Percentiles rank a stretch among this genome's conserved stretches.
Evolutionary conservation across 805 yeast genomes (phyloP).

Genomic region (Suhomyces sp.): DNA sequence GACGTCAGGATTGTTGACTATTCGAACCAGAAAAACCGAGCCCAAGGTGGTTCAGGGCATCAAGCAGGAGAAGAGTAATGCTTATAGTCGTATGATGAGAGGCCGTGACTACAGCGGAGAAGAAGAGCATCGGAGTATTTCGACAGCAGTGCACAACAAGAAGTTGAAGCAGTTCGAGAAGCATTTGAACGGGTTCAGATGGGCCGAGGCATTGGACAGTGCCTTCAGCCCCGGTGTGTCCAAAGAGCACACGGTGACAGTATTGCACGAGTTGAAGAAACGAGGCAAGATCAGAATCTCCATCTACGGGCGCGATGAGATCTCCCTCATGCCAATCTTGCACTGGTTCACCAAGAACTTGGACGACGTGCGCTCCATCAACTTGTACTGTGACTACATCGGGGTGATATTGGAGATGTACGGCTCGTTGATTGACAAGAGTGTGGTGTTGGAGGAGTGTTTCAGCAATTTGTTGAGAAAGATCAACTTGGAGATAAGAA

Average conservation of each 20-base stretch:
- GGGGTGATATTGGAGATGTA: slow-evolving; percentile 72
- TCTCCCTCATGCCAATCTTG: slow-evolving; percentile 77
- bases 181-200: slow-evolving; percentile 80
- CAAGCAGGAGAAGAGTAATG: slow-evolving; percentile 51
- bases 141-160: slow-evolving; percentile 54
- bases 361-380: slow-evolving; percentile 73
- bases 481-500: slow-evolving; percentile 65
- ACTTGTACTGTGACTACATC: slow-evolving; percentile 63
- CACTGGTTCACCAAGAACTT: slow-evolving; percentile 78
- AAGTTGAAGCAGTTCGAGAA: slow-evolving; percentile 80
- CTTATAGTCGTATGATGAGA: slow-evolving; percentile 78
- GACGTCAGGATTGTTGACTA: slow-evolving; percentile 82
- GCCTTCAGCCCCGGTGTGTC: slow-evolving; percentile 80
- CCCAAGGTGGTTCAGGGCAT: slow-evolving; percentile 52
- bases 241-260: slow-evolving; percentile 76
- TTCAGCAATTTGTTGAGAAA: slow-evolving; percentile 58
- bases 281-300: slow-evolving; percentile 88
- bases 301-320: slow-evolving; percentile 78
- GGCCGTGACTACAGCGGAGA: slow-evolving; percentile 92
- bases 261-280: slow-evolving; percentile 78
- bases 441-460: slow-evolving; percentile 75
- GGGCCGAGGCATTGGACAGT: slow-evolving; percentile 89
- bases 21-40: slow-evolving; percentile 79
- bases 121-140: slow-evolving; percentile 69
- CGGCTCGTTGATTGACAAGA: slow-evolving; percentile 65